Evolutionary conservation across 441 rosid species (phyloP), one percentile per base, ranked within the genome.

Genomic region (Syzygium malaccense): DNA sequence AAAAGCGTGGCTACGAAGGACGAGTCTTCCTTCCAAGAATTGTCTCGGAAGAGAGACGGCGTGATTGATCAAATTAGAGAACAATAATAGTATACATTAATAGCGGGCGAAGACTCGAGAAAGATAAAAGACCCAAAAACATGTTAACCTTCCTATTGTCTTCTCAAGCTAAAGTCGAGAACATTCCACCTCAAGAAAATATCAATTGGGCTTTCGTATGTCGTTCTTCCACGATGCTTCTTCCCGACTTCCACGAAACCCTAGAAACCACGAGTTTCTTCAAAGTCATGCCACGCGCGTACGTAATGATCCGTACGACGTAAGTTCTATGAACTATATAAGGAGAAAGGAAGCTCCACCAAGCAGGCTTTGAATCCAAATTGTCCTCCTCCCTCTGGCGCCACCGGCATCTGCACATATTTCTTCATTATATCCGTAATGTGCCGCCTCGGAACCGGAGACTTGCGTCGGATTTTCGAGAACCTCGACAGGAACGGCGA

Each of bases 401-500:
- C 83, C 51, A 1, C 18, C 6, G 23, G 51, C 51, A 6, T 33
- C 37, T 71, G 7, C 80, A 2, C n/a, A 37, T 37, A 11, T 71
- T 37, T 71, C 80, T 71, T 71, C 83, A 20, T 37, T 41, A 71
- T 23, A 13, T 25, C 55, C 79, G 84, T 66, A 7, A 92, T 90
- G 94, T 91, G 90, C 90, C 88, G 91, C 41, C 93, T 97, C 5
- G 91, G 78, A 89, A 53, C 87, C 51, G 88, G 64, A 54, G 96
- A 95, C 89, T 88, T 97, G 93, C 91, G 60, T 26, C 90, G 95
- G 90, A 95, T 95, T 58, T 96, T 97, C 92, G 88, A 92, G 64
- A 89, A 89, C 84, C 92, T 97, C 10, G 98, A 96, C 95, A 94
- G 90, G 89, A 95, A 95, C 90, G 92, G 93, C 9, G 98, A 97